Base-by-base conservation (phyloP, 495 filamentous ascomycete species). In the Copromyces sp. region DNA sequence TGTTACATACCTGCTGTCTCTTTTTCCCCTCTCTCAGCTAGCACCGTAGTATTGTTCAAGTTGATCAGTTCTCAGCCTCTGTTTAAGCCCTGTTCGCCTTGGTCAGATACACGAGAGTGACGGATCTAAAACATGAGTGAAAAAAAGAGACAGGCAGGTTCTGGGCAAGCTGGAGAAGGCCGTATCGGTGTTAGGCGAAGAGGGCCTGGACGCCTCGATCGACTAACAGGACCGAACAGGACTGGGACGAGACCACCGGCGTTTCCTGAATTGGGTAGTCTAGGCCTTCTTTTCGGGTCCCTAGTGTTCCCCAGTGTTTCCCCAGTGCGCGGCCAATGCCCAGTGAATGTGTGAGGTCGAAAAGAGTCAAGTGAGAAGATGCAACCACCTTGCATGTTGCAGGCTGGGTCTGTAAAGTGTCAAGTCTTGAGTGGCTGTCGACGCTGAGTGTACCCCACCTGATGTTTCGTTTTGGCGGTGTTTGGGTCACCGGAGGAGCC, bases 381-480 rank as follows among this genome's bases (percentile, higher is more conserved):
- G 74, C 78, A 75, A 65, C 47, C 71, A 68, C 73, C 75, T 69
- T 77, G 78, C 78, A 80, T 71, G 59, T 45, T 78, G 77, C 77
- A 75, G 77, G 69, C 74, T 73, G 75, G 73, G 73, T 76, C 71
- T 75, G 72, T 79, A 75, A 77, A 79, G 77, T 79, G 77, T 78
- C 78, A 78, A 39, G 47, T 69, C 65, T 78, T 80, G 78, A 80
- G 72, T 80, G 78, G 78, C 72, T 77, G 75, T 65, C 68, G 73
- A 47, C 61, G 40, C 70, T 61, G 74, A 70, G 71, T 71, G 69
- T 65, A 65, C 77, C 76, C 78, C 77, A 76, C 77, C 70, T 68
- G 24, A 70, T 61, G 70, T 53, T 17, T 72, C 70, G 77, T 78
- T 73, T 78, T 72, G 77, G 53, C 53, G 53, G 53, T 65, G 29